Base-by-base conservation (phyloP, 805 yeast genomes). In the Metschnikowia noctiluminum region DNA sequence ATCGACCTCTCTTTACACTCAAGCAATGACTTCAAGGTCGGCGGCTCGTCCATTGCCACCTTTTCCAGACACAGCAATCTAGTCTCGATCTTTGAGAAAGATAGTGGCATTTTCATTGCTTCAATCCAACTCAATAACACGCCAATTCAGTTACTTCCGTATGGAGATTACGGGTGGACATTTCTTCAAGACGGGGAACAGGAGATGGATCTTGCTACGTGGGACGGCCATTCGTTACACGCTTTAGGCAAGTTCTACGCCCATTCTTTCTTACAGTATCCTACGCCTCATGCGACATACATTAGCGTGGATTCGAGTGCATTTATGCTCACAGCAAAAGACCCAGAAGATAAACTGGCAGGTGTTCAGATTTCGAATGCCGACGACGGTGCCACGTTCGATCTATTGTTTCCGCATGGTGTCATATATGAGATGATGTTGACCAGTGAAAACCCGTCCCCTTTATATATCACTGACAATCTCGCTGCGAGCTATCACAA, bases 1-100 rank as follows among this genome's bases (percentile, higher is more conserved):
- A 65, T 62, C 38, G 65, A 68, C 45, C 42, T 60, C n/a, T 61
- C 58, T 27, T 38, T 44, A 9, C 48, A 43, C 26, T 42, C n/a
- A 13, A 43, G 46, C 32, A 50, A 48, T 35, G 30, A 48, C 11
- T 53, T 42, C 30, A 31, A 36, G 16, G 35, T 54, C 28, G 46
- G 48, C 6, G 51, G 47, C 13, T 15, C 34, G 8, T 38, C 40
- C 10, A 42, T 56, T 21, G 52, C 41, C 40, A 43, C 56, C 9
- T 52, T 41, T 37, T 53, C 58, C 27, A 16, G 14, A 10, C 11
- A 38, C 3, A 45, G 48, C 9, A 7, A 41, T 6, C 27, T 31
- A 13, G 43, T 54, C n/a, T 40, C 51, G 28, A 38, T 56, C 13
- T 55, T 49, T 37, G 56, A 53, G 11, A 46, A 38, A 28, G 9